phyloP scores from a whole-genome alignment of 139 green algal species.

The Auxenochlorella pyrenoidosa region DNA sequence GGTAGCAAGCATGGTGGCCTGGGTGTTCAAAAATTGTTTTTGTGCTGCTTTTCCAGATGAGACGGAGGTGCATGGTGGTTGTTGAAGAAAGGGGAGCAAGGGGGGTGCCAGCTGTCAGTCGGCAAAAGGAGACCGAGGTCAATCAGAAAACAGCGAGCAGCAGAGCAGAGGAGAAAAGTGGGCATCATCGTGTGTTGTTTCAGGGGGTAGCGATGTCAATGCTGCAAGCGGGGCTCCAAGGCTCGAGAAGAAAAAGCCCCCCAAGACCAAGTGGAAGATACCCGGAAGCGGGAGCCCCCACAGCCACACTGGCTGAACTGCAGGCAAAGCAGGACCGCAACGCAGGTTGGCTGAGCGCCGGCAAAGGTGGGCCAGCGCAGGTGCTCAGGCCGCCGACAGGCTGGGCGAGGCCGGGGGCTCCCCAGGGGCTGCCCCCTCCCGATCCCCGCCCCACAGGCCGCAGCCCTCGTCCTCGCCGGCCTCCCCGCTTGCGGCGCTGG shows the following conservation, averaged over 20 bases:
- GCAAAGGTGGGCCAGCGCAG: too few species aligned
- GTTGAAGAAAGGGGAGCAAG: not conserved
- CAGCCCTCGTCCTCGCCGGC: too few species aligned
- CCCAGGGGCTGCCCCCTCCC: not conserved
- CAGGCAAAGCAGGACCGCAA: not conserved
- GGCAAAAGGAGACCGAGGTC: not conserved
- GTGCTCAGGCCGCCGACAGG: slow-evolving; percentile 3
- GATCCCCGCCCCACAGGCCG: too few species aligned
- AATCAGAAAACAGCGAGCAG: not conserved
- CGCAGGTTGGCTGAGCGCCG: too few species aligned
- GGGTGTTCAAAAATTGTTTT: not conserved
- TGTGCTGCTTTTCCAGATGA: too few species aligned
- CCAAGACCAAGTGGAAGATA: not conserved
- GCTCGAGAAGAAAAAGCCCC: not conserved
- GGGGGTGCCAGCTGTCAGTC: not conserved
- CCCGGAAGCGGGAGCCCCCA: too few species aligned
- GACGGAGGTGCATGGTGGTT: too few species aligned
- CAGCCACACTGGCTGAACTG: too few species aligned
- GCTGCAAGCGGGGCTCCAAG: not conserved
- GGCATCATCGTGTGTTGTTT: too few species aligned
- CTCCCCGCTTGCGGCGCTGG: too few species aligned
- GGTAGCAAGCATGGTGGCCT: not conserved
- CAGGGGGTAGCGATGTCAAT: not conserved
- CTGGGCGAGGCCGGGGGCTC: not conserved
- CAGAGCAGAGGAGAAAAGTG: not conserved